phyloP scores from a whole-genome alignment of 345 rosid species.

The Eucalyptus curtisii region DNA sequence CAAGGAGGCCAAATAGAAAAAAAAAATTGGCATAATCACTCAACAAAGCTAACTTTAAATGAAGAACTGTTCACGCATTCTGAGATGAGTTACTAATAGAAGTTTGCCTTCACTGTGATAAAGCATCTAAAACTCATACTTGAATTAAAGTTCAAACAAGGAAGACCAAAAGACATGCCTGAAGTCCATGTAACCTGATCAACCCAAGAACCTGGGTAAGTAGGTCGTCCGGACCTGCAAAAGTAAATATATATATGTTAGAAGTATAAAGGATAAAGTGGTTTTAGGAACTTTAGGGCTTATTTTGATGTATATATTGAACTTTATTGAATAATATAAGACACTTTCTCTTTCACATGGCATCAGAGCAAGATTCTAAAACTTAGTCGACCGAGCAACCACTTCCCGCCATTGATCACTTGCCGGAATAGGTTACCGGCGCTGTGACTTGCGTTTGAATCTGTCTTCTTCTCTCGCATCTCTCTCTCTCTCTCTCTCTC shows the following conservation, averaged over 20 bases:
- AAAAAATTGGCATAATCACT: not conserved
- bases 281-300: too few species aligned
- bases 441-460: too few species aligned
- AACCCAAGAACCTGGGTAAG: constrained; percentile 55
- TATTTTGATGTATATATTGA: too few species aligned
- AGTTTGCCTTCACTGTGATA: not conserved
- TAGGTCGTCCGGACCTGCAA: constrained; percentile 81
- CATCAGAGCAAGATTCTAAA: too few species aligned
- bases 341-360: too few species aligned
- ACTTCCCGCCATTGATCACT: too few species aligned
- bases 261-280: too few species aligned
- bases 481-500: too few species aligned
- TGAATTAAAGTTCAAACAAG: not conserved
- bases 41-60: not conserved
- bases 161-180: constrained; percentile 27
- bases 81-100: not conserved
- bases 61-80: not conserved
- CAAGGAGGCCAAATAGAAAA: not conserved
- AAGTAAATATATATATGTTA: not conserved
- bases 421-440: too few species aligned
- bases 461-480: too few species aligned
- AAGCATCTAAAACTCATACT: not conserved
- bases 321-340: too few species aligned
- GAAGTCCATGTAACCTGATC: constrained; percentile 87
- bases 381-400: too few species aligned